Percentiles rank a stretch among this genome's conserved stretches.
Evolutionary conservation across 73 alveolate genomes (phyloP).

Genomic region (Paramecium tetraurelia): DNA sequence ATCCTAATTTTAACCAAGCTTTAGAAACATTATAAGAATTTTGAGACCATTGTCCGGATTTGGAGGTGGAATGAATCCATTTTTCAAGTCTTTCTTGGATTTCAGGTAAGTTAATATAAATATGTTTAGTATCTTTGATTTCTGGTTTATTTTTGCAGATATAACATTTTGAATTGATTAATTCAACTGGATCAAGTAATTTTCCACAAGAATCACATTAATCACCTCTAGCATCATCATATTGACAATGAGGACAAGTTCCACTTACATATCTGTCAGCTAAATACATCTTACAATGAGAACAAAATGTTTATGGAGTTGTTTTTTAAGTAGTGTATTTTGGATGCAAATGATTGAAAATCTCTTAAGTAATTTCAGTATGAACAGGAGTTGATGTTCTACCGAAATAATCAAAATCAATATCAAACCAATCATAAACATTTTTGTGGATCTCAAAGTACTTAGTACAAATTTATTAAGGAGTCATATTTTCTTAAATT

Average conservation of each 20-base stretch:
- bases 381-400: constrained; percentile 92
- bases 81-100: constrained; percentile 78
- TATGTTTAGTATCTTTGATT: constrained; percentile 76
- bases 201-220: constrained; percentile 97
- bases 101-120: constrained; percentile 85
- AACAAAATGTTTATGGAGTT: constrained; percentile 88
- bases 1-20: constrained; percentile 91
- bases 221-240: constrained; percentile 96
- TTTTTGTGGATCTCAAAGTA: constrained; percentile 85
- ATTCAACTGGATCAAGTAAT: constrained; percentile 89
- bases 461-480: constrained; percentile 91
- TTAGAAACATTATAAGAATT: constrained; percentile 81
- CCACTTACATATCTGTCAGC: constrained; percentile 97
- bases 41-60: constrained; percentile 89
- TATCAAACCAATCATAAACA: constrained; percentile 97
- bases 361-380: constrained; percentile 90
- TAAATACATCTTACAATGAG: constrained; percentile 83
- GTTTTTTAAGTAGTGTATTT: constrained; percentile 77
- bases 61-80: constrained; percentile 79
- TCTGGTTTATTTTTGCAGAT: constrained; percentile 84
- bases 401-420: constrained; percentile 96
- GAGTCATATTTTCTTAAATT: constrained; percentile 85
- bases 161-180: constrained; percentile 90
- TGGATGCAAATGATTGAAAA: constrained; percentile 81
- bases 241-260: constrained; percentile 90